Percentiles rank a stretch among this genome's conserved stretches.
These are phyloP conservation scores for Cyclotella kingstonii DNA, from an alignment of 108 stramenopile genomes.

Conservation along the genomic window DNA sequence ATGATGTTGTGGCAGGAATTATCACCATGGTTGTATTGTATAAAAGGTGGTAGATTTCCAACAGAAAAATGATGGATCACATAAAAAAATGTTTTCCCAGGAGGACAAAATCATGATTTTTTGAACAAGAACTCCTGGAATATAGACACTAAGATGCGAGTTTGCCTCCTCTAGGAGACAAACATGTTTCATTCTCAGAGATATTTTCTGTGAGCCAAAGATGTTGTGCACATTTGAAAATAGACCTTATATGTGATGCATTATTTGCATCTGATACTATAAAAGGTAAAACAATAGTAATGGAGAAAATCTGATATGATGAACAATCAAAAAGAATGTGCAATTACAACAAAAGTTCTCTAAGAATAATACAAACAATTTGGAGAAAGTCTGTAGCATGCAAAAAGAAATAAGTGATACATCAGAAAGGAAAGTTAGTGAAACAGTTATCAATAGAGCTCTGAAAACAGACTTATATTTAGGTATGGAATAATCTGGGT, in stretches of 20 bases:
- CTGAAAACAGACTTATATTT: constrained; percentile 66
- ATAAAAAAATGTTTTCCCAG: too few species aligned
- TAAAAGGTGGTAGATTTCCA: too few species aligned
- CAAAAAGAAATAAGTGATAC: constrained; percentile 10
- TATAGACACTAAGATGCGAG: too few species aligned
- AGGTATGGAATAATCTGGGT: constrained; percentile 74
- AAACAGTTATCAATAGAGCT: constrained; percentile 70
- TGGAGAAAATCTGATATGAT: constrained; percentile 49
- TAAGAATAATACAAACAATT: neutral
- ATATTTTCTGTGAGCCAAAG: constrained; percentile 79
- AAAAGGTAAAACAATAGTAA: constrained; percentile 40
- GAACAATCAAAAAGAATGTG: constrained; percentile 61
- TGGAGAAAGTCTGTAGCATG: neutral
- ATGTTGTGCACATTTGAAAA: constrained; percentile 82
- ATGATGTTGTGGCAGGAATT: too few species aligned
- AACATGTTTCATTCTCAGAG: constrained; percentile 52
- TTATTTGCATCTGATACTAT: constrained; percentile 75
- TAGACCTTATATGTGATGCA: constrained; percentile 85
- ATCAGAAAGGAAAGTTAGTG: constrained; percentile 15
- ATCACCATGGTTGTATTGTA: too few species aligned
- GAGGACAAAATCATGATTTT: too few species aligned
- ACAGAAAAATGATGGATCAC: too few species aligned
- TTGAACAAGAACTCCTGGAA: too few species aligned
- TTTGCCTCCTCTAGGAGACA: too few species aligned
- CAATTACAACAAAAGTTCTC: constrained; percentile 32